Base-by-base conservation (phyloP, 2,329 filamentous ascomycete genomes). In the Neonectria magnoliae region DNA sequence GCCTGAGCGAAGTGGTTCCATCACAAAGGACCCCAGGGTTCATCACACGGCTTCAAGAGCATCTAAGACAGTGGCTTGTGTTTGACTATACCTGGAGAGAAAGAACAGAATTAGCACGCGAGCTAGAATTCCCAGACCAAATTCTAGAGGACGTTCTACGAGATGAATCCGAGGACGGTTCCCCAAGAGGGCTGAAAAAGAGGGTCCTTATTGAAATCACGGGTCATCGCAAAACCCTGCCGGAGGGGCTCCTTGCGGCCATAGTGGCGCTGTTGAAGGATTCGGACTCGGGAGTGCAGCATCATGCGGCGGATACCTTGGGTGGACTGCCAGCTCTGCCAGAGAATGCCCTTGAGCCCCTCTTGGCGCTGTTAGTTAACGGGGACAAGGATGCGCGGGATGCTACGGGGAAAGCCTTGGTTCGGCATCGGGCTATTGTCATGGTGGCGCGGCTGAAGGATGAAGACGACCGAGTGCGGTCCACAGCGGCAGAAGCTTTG, bases 1-100 rank as follows among this genome's bases (percentile, higher is more conserved):
- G 78, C 59, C 68, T 82, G 41, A 76, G 62, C 58, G 78, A 81
- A 65, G 65, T 70, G 5, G 20, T 9, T 14, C 20, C 18, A 6
- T 25, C 3, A 22, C 10, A 45, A 5, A 20, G 22, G 5, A 45
- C 4, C 18, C 20, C 18, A 3, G 20, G 25, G 11, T 25, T 29
- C 7, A 29, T 22, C 11, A 7, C 11, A 22, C 18, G 10, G 14
- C 42, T 45, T 22, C 18, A 14, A 16, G 10, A 22, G 20, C 42
- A 45, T 10, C 22, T 45, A 13, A 25, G 14, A 14, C 18, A 45
- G 8, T 45, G 42, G 42, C 20, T 45, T 1, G 4, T 45, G 42
- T 45, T 45, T 14, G 42, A 45, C 25, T 25, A 22, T 45, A 45
- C 41, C 41, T 42, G 20, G 4, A 2, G 1, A 20, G 16, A 6